Conservation (phyloP, 2,329 filamentous ascomycete species). For the Trichophaea hybrida region DNA sequence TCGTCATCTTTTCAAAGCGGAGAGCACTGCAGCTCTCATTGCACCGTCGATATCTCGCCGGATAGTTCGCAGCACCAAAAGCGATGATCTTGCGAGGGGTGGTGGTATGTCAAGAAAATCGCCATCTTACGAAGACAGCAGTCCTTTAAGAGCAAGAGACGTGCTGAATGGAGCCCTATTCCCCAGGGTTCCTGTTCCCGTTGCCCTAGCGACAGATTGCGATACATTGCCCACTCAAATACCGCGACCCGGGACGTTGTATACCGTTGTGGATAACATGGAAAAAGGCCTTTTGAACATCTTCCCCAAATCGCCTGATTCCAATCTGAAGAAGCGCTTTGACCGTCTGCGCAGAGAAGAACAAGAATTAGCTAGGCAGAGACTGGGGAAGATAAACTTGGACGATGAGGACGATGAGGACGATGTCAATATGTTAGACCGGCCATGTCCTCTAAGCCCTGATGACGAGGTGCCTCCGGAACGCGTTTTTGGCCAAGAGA, state of each 20-base stretch:
- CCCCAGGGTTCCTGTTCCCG: background rate
- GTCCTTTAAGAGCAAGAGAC: conserved; percentile 18
- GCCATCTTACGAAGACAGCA: conserved; percentile 4
- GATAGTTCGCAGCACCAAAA: background rate
- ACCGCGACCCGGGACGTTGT: background rate
- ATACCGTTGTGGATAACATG: background rate
- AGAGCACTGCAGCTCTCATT: background rate
- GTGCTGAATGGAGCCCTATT: conserved; percentile 13
- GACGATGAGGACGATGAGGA: background rate
- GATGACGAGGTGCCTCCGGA: conserved; percentile 23
- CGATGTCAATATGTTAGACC: conserved; percentile 9
- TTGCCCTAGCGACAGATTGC: background rate
- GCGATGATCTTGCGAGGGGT: background rate
- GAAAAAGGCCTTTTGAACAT: background rate
- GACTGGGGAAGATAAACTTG: conserved; percentile 12
- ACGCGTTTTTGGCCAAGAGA: conserved; percentile 8
- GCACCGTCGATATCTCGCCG: background rate
- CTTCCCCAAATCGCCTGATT: background rate
- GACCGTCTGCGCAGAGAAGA: conserved; percentile 5
- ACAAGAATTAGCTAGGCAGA: conserved; percentile 17
- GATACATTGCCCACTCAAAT: background rate
- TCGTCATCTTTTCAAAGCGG: background rate
- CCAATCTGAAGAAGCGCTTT: background rate
- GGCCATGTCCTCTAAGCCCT: conserved; percentile 23
- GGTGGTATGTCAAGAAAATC: background rate